These are phyloP conservation scores for Verticillium longisporum DNA, from an alignment of 2,329 filamentous ascomycete species.

Conservation along the genomic window DNA sequence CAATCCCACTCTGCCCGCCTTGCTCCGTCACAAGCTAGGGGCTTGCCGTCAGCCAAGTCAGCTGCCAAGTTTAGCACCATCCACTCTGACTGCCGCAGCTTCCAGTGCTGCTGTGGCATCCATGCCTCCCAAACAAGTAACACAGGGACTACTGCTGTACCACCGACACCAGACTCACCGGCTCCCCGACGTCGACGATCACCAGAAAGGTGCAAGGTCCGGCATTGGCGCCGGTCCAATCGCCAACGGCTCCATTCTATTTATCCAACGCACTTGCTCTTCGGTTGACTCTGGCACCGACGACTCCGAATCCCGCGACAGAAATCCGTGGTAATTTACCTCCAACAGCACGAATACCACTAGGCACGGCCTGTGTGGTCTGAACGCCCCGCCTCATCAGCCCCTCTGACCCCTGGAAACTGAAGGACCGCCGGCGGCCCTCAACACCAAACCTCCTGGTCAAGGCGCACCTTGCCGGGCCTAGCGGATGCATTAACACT, in stretches of 20 bases:
- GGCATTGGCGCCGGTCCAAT: background rate
- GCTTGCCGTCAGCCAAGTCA: background rate
- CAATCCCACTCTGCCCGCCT: background rate
- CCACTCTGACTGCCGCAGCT: background rate
- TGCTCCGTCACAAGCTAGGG: background rate
- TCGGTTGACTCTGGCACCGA: background rate
- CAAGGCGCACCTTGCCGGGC: background rate
- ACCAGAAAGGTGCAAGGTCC: background rate
- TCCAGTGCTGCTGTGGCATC: background rate
- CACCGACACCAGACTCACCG: background rate
- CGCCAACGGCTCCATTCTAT: background rate
- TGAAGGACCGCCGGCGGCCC: background rate
- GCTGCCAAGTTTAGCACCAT: background rate
- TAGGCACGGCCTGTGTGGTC: constrained; percentile 8
- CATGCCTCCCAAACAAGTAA: background rate
- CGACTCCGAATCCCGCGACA: background rate
- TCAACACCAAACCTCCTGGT: background rate
- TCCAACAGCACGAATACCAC: constrained; percentile 9
- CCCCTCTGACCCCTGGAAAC: background rate
- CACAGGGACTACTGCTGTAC: background rate
- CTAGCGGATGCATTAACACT: background rate
- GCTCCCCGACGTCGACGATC: background rate
- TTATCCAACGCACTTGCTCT: background rate
- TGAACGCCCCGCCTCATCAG: constrained; percentile 2
- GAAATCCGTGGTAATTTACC: constrained; percentile 8